Percentiles rank a stretch among this genome's conserved stretches.
Evolutionary conservation across 164 flowering plant genomes (phyloP).

Genomic region (Magnolia changhungtana): DNA sequence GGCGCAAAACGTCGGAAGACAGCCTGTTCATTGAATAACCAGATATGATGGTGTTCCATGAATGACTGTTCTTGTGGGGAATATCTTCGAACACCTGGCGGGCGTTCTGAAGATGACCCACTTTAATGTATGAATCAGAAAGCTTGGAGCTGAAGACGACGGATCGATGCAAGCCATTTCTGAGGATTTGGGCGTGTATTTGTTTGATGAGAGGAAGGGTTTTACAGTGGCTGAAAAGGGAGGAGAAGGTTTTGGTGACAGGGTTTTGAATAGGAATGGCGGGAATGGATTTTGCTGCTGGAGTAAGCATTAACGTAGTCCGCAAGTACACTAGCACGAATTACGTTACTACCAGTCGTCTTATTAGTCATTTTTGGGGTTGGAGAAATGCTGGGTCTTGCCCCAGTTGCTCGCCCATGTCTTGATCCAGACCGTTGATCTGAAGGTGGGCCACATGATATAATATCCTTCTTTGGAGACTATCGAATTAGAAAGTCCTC

Average conservation of each 20-base stretch:
- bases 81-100: constrained; percentile 14
- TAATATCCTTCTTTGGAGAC: no score
- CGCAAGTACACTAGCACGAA: background rate
- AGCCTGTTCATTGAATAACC: constrained; percentile 9
- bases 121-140: constrained; percentile 6
- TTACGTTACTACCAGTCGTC: background rate
- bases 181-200: constrained; percentile 12
- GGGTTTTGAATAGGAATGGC: constrained; percentile 15
- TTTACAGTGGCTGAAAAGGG: constrained; percentile 11
- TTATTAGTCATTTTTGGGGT: no score
- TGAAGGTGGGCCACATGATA: background rate
- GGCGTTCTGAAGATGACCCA: constrained; percentile 13
- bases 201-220: constrained; percentile 10
- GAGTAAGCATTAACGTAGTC: constrained; percentile 7
- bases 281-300: constrained; percentile 9
- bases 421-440: background rate
- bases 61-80: constrained; percentile 12
- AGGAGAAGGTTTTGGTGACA: constrained; percentile 5
- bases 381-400: background rate
- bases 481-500: no score
- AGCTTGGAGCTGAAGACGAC: constrained; percentile 13
- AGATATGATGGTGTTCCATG: constrained; percentile 27
- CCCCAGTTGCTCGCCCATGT: background rate
- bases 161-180: constrained; percentile 10
- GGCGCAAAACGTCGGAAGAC: constrained; percentile 8